These are phyloP conservation scores for Aspergillus fijiensis DNA, from an alignment of 2,329 filamentous ascomycete genomes.

Conservation along the genomic window DNA sequence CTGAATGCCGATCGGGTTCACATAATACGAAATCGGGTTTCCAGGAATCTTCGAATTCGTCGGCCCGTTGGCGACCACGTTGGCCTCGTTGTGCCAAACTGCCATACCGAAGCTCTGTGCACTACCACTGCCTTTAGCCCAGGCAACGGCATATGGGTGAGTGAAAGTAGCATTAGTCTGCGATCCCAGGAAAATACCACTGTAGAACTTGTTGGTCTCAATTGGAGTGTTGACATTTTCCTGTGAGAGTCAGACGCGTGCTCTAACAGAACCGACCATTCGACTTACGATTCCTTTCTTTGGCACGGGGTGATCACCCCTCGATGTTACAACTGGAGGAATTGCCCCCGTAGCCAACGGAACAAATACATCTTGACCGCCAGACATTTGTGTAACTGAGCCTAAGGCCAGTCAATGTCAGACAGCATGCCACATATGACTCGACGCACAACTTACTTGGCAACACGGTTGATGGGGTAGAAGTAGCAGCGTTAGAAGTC, in stretches of 20 bases:
- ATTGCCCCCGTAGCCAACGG: conserved; percentile 41
- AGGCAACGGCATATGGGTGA: conserved; percentile 70
- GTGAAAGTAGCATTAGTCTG: conserved; percentile 71
- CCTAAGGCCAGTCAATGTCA: conserved; percentile 8
- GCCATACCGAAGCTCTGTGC: conserved; percentile 73
- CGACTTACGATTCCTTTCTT: conserved; percentile 41
- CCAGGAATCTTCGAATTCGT: conserved; percentile 53
- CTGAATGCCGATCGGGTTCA: conserved; percentile 79
- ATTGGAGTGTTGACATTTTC: conserved; percentile 36
- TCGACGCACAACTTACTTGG: conserved; percentile 8
- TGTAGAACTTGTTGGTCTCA: conserved; percentile 62
- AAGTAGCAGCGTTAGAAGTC: not conserved
- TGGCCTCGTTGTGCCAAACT: conserved; percentile 69
- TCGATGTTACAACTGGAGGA: conserved; percentile 38
- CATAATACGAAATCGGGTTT: conserved; percentile 67
- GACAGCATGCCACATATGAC: not conserved
- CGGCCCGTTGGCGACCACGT: conserved; percentile 66
- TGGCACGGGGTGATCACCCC: conserved; percentile 45
- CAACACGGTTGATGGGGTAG: not conserved
- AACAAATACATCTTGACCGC: conserved; percentile 43
- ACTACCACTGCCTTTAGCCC: conserved; percentile 63
- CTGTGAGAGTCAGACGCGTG: conserved; percentile 23
- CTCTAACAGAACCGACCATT: not conserved
- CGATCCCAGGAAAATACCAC: conserved; percentile 74
- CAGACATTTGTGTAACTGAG: conserved; percentile 25